Percentiles rank a stretch among this genome's conserved stretches.
phyloP scores from a whole-genome alignment of 768 basidiomycete genomes.

The Russula foetens region DNA sequence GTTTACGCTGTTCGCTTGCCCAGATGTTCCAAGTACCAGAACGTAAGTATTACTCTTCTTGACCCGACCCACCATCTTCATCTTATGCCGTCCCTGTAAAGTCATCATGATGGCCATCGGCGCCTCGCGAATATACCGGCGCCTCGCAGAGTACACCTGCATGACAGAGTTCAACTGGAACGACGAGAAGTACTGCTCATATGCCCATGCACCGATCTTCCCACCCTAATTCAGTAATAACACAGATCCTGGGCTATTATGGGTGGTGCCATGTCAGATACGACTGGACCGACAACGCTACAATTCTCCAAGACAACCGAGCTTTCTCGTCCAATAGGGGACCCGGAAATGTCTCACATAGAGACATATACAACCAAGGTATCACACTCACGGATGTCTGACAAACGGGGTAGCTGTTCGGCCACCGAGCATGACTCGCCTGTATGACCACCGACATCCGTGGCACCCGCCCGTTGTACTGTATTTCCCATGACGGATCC shows the following conservation, averaged over 20 bases:
- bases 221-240: not conserved
- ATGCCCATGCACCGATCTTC: not conserved
- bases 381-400: not conserved
- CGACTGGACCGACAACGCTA: not conserved
- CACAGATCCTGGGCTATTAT: not conserved
- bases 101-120: slow-evolving; percentile 18
- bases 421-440: not conserved
- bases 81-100: not conserved
- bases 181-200: not conserved
- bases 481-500: not conserved
- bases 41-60: slow-evolving; percentile 3
- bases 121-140: slow-evolving; percentile 14
- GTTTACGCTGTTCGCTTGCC: not conserved
- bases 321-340: not conserved
- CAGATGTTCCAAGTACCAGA: slow-evolving; percentile 17
- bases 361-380: not conserved
- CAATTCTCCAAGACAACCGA: not conserved
- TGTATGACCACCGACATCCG: not conserved
- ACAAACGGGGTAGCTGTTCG: not conserved
- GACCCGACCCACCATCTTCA: not conserved
- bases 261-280: not conserved
- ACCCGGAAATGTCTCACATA: not conserved
- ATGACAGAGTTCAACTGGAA: slow-evolving; percentile 14
- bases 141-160: slow-evolving; percentile 12
- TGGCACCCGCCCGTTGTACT: not conserved